These are phyloP conservation scores for Cladosporium sp. DNA, from an alignment of 2,329 filamentous ascomycete genomes.

Conservation along the genomic window DNA sequence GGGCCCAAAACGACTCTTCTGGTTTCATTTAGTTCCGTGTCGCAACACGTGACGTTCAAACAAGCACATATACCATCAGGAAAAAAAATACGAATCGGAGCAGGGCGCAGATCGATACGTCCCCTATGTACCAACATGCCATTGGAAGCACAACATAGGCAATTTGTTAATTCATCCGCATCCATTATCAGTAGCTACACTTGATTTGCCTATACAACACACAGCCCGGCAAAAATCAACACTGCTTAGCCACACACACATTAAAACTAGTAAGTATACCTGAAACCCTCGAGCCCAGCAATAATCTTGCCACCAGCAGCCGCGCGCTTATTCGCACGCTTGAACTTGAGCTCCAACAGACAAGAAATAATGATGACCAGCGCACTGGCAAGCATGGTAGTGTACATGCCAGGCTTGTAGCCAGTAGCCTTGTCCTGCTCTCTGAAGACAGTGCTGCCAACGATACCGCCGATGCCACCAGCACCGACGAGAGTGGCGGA, in stretches of 20 bases:
- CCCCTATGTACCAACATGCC: too few relatives aligned
- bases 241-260: neutral
- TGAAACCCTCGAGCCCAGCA: conserved; percentile 32
- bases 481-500: conserved; percentile 72
- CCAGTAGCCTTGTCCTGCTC: conserved; percentile 28
- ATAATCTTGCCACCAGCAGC: conserved; percentile 33
- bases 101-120: too few relatives aligned
- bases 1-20: too few relatives aligned
- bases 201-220: too few relatives aligned
- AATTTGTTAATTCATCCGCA: too few relatives aligned
- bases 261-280: conserved; percentile 25
- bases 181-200: too few relatives aligned
- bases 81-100: too few relatives aligned
- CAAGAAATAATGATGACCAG: conserved; percentile 28
- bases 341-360: conserved; percentile 30
- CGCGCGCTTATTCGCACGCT: conserved; percentile 32
- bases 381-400: conserved; percentile 26
- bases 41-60: too few relatives aligned
- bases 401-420: conserved; percentile 32
- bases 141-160: too few relatives aligned
- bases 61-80: too few relatives aligned
- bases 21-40: too few relatives aligned
- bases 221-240: neutral
- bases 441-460: conserved; percentile 32
- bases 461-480: conserved; percentile 73